Base-by-base conservation (phyloP, 495 filamentous ascomycete genomes). In the Podospora appendiculata region DNA sequence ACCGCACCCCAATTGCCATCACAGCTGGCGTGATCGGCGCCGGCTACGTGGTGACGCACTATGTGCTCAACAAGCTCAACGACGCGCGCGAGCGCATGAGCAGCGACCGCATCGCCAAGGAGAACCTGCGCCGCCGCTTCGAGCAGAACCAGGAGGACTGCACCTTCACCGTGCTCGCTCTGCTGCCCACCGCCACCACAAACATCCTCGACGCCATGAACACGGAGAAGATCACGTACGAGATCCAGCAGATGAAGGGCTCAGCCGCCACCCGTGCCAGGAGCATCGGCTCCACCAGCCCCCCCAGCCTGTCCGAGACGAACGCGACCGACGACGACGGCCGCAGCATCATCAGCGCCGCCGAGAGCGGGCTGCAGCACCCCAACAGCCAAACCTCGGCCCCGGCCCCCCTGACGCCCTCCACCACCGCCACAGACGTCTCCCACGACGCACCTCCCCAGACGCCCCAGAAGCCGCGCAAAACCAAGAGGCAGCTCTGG, bases 101-200 rank as follows among this genome's bases (percentile, higher is more conserved):
- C 65, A 88, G 86, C 69, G 94, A 97, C 59, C 83, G 90, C 51
- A 93, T 96, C 64, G 89, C 94, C 42, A 87, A 87, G 58, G 93
- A 97, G 70, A 97, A 97, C 70, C 77, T 98, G 57, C 88, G 90
- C 44, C 86, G 93, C 50, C 85, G 93, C 58, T 98, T 98, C 74
- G 88, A 96, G 66, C 93, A 97, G 67, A 97, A 98, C 63, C 93
- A 98, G 60, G 92, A 95, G 65, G 94, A 97, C 69, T 98, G 93
- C 68, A 95, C 90, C 44, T 95, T 89, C 67, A 98, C 93, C n/a
- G 89, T 97, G 19, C 84, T 96, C 13, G 93, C 89, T n/a, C 77
- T 98, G 48, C 77, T 98, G 10, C 94, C 94, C 2, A 93, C 90
- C 34, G 88, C 89, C 6, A 89, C 89, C 8, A 82, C 92, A 52